phyloP scores from a whole-genome alignment of 768 basidiomycete species.

The Lactarius evosmus region DNA sequence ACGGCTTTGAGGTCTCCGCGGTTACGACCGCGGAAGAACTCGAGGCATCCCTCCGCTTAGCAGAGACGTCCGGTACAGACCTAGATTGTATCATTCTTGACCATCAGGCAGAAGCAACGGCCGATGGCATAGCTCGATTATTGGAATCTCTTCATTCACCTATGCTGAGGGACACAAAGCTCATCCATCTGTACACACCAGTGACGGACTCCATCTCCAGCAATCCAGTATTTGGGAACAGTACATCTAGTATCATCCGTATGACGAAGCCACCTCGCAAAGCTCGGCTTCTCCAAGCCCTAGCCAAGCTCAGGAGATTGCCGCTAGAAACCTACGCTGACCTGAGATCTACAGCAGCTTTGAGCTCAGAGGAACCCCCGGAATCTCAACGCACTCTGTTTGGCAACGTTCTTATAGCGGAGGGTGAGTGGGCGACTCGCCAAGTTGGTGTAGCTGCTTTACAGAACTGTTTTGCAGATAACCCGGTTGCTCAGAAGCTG shows the following conservation, averaged over 20 bases:
- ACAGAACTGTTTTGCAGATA: constrained; percentile 44
- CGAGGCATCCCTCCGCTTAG: constrained; percentile 40
- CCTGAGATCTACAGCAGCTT: constrained; percentile 39
- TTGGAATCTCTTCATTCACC: constrained; percentile 41
- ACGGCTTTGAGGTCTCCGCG: constrained; percentile 48
- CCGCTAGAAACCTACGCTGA: constrained; percentile 43
- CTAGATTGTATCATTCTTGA: constrained; percentile 69
- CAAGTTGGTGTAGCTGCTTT: not conserved
- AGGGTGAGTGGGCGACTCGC: constrained; percentile 43
- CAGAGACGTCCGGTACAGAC: constrained; percentile 35
- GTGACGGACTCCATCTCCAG: constrained; percentile 54
- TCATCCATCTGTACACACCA: constrained; percentile 71
- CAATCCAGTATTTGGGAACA: constrained; percentile 49
- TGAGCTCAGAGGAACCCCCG: constrained; percentile 46
- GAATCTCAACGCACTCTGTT: constrained; percentile 52
- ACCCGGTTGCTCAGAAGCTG: constrained; percentile 65
- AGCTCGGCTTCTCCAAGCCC: constrained; percentile 54
- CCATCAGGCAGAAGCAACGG: constrained; percentile 56
- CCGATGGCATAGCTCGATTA: constrained; percentile 53
- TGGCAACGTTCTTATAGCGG: constrained; percentile 69
- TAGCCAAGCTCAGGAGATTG: constrained; percentile 57
- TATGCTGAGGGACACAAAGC: constrained; percentile 52
- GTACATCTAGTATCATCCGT: constrained; percentile 54
- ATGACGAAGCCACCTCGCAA: constrained; percentile 72
- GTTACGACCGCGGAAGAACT: constrained; percentile 47